Evolutionary conservation across 805 yeast genomes (phyloP).

Genomic region (Kluyveromyces dobzhanskii): DNA sequence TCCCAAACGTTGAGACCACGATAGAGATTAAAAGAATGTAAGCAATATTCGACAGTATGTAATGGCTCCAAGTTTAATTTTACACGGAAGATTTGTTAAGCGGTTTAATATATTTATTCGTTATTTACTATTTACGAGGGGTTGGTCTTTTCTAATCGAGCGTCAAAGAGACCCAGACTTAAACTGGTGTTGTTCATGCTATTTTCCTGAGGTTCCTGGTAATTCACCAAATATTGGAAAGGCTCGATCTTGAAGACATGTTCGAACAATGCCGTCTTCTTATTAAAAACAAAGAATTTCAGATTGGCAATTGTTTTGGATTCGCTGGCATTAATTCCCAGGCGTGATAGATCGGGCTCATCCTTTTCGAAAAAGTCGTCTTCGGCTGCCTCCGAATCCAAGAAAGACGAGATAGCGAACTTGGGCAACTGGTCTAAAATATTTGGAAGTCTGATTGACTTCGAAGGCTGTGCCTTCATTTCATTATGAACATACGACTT

Average conservation of each 20-base stretch:
- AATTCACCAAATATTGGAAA: constrained; percentile 20
- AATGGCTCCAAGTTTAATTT: not conserved
- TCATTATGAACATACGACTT: constrained; percentile 22
- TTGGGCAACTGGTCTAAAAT: constrained; percentile 23
- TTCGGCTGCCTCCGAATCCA: constrained; percentile 6
- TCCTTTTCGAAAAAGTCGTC: constrained; percentile 2
- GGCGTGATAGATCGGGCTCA: not conserved
- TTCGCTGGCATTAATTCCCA: constrained; percentile 2
- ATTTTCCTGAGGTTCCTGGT: constrained; percentile 14
- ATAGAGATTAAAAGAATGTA: constrained; percentile 25
- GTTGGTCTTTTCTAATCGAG: constrained; percentile 23
- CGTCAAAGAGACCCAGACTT: constrained; percentile 24
- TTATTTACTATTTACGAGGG: constrained; percentile 13
- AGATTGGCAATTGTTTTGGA: not conserved
- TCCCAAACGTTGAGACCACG: constrained; percentile 25
- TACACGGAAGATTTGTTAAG: not conserved
- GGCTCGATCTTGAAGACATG: constrained; percentile 18
- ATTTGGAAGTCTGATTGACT: constrained; percentile 12
- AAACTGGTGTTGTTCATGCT: constrained; percentile 24
- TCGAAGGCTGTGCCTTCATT: constrained; percentile 10
- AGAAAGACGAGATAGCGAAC: constrained; percentile 27
- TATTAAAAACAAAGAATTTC: constrained; percentile 17
- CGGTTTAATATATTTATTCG: not conserved
- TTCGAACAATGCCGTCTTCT: constrained; percentile 10
- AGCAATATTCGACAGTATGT: not conserved